Evolutionary conservation across 176 grass and related monocot species (phyloP), one percentile per base, ranked within the genome.

Genomic region (Musa troglodytarum): DNA sequence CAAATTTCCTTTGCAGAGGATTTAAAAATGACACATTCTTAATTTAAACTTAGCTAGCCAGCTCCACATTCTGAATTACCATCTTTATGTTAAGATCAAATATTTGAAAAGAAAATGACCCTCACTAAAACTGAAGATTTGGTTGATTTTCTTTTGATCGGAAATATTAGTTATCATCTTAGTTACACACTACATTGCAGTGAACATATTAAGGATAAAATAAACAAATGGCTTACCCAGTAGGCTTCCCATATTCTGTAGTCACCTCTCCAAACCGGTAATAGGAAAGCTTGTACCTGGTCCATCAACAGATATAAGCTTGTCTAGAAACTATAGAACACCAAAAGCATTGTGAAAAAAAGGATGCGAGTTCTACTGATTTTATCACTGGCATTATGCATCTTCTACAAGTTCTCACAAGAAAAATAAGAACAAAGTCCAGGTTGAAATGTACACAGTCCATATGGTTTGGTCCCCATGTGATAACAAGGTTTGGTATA

Each of bases 251-350:
- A 79, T 94, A 92, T 71, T 99, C 95, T 0, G 95, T 99, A 9
- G 88, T 99, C 71, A 94, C 63, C 81, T 99, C 95, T 69, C 95
- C 96, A 79, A 99, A 99, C 52, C 91, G 84, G 74, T 99, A 99
- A 82, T 99, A 99, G 53, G 84, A 94, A 49, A 99, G 91, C 66
- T 99, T 99, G 84, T 99, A 99, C 96, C 91, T 99, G 84, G 68
- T 61, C 19, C 68, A 70, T 70, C 16, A 69, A 49, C 28, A 70
- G 13, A 70, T 20, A 61, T 19, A 21, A 61, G 57, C 21, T 61
- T 58, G 34, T 43, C 34, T 43, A 43, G 34, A 43, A 43, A 43
- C 34, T 43, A 43, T 43, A 43, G 34, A 43, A 43, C 34, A 43
- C 34, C 34, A 43, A 43, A 43, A 43, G 34, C 34, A 43, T 43